Percentiles rank a stretch among this genome's conserved stretches.
Evolutionary conservation across 1,284 basidiomycete species (phyloP).

Genomic region (Phenoliferia sp.): DNA sequence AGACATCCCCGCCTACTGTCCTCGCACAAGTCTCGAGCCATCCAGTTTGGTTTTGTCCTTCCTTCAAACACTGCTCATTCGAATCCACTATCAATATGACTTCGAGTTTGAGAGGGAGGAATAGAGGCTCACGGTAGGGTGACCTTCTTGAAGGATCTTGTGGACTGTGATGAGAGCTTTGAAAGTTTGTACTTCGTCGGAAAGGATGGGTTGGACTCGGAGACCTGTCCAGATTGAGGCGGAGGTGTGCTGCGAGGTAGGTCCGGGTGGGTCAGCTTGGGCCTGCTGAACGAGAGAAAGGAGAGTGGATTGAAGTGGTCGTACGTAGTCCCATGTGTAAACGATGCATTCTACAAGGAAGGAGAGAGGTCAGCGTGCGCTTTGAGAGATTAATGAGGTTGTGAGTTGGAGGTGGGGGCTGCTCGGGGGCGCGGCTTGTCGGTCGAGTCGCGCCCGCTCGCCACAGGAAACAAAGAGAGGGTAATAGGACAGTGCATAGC

Average conservation of each 20-base stretch:
- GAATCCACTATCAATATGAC: not conserved
- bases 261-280: not conserved
- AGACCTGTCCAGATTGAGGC: constrained; percentile 94
- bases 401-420: not conserved
- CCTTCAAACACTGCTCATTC: constrained; percentile 71
- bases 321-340: constrained; percentile 87
- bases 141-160: constrained; percentile 91
- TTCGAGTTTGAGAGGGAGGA: not conserved
- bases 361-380: not conserved
- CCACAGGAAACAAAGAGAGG: not conserved
- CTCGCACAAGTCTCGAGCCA: constrained; percentile 94
- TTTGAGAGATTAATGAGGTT: not conserved
- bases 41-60: constrained; percentile 89
- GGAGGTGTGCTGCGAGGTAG: constrained; percentile 62
- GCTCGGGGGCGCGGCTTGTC: not conserved
- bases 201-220: constrained; percentile 85
- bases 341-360: constrained; percentile 76
- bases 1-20: constrained; percentile 73
- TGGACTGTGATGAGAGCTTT: constrained; percentile 93
- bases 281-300: not conserved
- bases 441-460: not conserved
- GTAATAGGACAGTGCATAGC: not conserved
- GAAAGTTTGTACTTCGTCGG: constrained; percentile 94
- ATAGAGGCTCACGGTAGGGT: constrained; percentile 64
- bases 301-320: not conserved